Conservation (phyloP, 2,329 filamentous ascomycete genomes). For the Ceratocystiopsis minuta region DNA sequence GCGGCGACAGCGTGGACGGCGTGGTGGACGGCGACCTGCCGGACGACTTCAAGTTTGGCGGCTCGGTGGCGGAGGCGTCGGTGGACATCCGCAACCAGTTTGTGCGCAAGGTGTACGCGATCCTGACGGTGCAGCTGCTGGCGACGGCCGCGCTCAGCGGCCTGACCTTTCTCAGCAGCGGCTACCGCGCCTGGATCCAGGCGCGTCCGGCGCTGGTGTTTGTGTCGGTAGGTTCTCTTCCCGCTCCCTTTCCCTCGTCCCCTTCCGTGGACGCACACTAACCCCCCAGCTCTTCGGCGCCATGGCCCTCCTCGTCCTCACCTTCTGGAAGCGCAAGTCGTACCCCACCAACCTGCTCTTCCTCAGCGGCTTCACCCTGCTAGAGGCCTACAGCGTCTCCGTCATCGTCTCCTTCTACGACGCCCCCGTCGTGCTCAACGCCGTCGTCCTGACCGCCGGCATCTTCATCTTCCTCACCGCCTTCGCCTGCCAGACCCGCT, state of each 20-base stretch:
- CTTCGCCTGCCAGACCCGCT: slow-evolving; percentile 94
- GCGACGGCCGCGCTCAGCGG: slow-evolving; percentile 65
- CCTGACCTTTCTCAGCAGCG: slow-evolving; percentile 65
- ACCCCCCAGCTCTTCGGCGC: slow-evolving; percentile 49
- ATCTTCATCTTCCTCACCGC: slow-evolving; percentile 65
- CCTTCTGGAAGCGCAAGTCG: slow-evolving; percentile 89
- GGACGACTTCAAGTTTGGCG: slow-evolving; percentile 98
- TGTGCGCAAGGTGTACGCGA: slow-evolving; percentile 92
- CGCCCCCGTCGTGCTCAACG: slow-evolving; percentile 68
- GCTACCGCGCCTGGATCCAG: slow-evolving; percentile 80
- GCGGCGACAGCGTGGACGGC: slow-evolving; percentile 50
- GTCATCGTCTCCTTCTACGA: slow-evolving; percentile 88
- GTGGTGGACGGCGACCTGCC: slow-evolving; percentile 46
- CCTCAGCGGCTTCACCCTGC: slow-evolving; percentile 70
- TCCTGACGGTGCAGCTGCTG: slow-evolving; percentile 86
- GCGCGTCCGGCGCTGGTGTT: slow-evolving; percentile 69
- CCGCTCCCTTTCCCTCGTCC: neutral
- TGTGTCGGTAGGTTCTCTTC: slow-evolving; percentile 40
- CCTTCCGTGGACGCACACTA: neutral
- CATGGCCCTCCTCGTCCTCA: slow-evolving; percentile 69
- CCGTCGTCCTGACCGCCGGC: slow-evolving; percentile 70
- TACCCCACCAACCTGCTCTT: slow-evolving; percentile 92
- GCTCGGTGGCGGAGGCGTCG: slow-evolving; percentile 80
- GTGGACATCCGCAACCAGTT: slow-evolving; percentile 95
- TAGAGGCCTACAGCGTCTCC: slow-evolving; percentile 86